Base-by-base conservation (phyloP, 306 rosid species). In the Coriaria nepalensis region DNA sequence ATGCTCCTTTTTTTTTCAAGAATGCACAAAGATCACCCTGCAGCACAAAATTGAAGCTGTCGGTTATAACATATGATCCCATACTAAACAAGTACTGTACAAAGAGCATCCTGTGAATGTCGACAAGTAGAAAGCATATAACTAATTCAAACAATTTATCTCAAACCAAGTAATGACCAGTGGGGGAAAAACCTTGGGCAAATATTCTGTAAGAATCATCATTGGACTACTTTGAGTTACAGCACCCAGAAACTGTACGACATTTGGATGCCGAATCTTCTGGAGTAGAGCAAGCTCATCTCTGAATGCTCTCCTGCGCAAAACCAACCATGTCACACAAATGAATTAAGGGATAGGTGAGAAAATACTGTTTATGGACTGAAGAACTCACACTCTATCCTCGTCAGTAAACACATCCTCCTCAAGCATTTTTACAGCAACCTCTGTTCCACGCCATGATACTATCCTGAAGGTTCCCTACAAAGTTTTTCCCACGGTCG, bases 141-240 rank as follows among this genome's bases (percentile, higher is more conserved):
- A 20, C 29, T 1, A 20, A 20, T 20, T 20, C 29, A 3, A 20
- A 20, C 29, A 20, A 20, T 20, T 20, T 20, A 20, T 20, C 29
- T 20, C 29, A 20, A 20, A 20, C 29, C 29, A 20, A 20, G 29
- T 20, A 20, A 20, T 20, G 29, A 20, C 29, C 29, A 20, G 40
- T 56, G 45, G 60, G 50, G 13, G 37, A 61, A 61, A 75, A 43
- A 88, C 95, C 97, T 88, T 84, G 49, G 97, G 90, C 76, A 88
- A 92, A 73, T 76, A 88, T 74, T 88, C 97, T 33, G 80, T 88
- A 64, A 88, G 93, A 60, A 88, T 88, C 97, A 88, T 88, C 95
- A 88, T 84, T 8, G 97, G 97, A 66, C 90, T 88, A 74, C 93
- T 88, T 67, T 88, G 95, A 53, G 97, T 88, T 63, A 88, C 97